Evolutionary conservation across 2,329 filamentous ascomycete genomes (phyloP).

Genomic region (Pochonia chlamydosporia): DNA sequence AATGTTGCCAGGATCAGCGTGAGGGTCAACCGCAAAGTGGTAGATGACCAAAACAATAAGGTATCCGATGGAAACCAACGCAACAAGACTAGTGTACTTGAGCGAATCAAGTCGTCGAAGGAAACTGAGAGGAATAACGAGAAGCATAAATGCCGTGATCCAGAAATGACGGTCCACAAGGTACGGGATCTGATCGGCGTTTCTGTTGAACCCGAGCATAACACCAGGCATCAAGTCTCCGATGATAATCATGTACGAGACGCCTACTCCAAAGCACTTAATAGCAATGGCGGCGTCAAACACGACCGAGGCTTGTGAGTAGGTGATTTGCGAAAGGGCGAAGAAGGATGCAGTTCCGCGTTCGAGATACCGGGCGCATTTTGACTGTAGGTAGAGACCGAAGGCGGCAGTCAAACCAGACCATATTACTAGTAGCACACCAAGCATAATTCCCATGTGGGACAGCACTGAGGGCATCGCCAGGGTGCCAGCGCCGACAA

Average conservation of each 20-base stretch:
- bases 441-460: constrained; percentile 88
- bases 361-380: constrained; percentile 89
- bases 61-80: constrained; percentile 89
- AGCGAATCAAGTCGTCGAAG: constrained; percentile 86
- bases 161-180: constrained; percentile 90
- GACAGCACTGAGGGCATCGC: constrained; percentile 94
- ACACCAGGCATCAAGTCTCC: constrained; percentile 98
- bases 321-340: constrained; percentile 92
- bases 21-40: constrained; percentile 78
- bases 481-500: constrained; percentile 88
- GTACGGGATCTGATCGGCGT: constrained; percentile 58
- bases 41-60: constrained; percentile 89
- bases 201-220: constrained; percentile 69
- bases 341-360: constrained; percentile 88
- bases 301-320: constrained; percentile 89
- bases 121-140: constrained; percentile 92
- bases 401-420: constrained; percentile 84
- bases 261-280: constrained; percentile 96
- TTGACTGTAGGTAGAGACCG: constrained; percentile 88
- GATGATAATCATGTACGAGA: constrained; percentile 98
- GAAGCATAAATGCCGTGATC: constrained; percentile 95
- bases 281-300: constrained; percentile 95
- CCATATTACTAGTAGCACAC: constrained; percentile 82
- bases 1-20: constrained; percentile 67
- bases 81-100: constrained; percentile 93